phyloP scores from a whole-genome alignment of 73 alveolate species.

The Tetrahymena borealis region DNA sequence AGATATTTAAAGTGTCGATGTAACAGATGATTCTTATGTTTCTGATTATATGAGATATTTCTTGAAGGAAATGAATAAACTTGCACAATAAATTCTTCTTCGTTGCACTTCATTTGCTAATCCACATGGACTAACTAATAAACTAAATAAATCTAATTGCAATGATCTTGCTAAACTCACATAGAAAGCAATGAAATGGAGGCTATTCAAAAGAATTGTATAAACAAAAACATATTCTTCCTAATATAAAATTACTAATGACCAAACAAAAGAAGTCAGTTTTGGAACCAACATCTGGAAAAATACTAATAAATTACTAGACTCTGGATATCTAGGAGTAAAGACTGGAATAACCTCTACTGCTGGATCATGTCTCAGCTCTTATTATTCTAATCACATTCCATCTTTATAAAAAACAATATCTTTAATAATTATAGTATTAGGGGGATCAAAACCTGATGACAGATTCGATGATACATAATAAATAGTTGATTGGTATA shows the following conservation, averaged over 20 bases:
- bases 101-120: slow-evolving; percentile 57
- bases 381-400: slow-evolving; percentile 7
- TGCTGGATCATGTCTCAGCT: slow-evolving; percentile 60
- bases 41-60: slow-evolving; percentile 35
- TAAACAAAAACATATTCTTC: slow-evolving; percentile 25
- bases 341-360: slow-evolving; percentile 60
- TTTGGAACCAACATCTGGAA: slow-evolving; percentile 62
- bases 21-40: background rate
- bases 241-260: slow-evolving; percentile 24
- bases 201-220: slow-evolving; percentile 25
- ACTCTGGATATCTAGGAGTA: slow-evolving; percentile 54
- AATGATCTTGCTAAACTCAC: slow-evolving; percentile 58
- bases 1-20: slow-evolving; percentile 7
- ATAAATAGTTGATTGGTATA: background rate
- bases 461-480: background rate
- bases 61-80: slow-evolving; percentile 62
- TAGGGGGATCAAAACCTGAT: background rate
- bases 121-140: slow-evolving; percentile 78
- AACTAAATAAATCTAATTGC: slow-evolving; percentile 58
- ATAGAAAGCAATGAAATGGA: slow-evolving; percentile 26
- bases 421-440: background rate
- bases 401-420: background rate
- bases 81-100: slow-evolving; percentile 41
- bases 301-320: slow-evolving; percentile 52
- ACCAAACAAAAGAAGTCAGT: slow-evolving; percentile 11